A percentile compares a stretch with the other conserved stretches of the same genome.
Evolutionary conservation across 495 filamentous ascomycete species (phyloP).

Genomic region (Hypoxylon cercidicola): DNA sequence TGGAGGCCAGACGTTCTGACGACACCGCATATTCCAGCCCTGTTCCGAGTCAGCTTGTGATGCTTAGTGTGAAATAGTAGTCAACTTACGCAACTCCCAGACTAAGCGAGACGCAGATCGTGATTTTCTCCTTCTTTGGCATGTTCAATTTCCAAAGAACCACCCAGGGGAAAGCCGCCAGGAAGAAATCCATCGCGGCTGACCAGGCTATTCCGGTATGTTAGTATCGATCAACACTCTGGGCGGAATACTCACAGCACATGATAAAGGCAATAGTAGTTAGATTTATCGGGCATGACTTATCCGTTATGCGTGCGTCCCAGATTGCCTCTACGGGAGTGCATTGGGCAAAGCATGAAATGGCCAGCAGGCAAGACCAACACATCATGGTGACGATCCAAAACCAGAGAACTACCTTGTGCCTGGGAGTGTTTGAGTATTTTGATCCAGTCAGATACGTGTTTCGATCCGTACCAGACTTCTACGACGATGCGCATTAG

Average conservation of each 20-base stretch:
- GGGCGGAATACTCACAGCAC: conserved; percentile 17
- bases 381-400: conserved; percentile 30
- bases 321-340: conserved; percentile 20
- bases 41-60: conserved; percentile 1
- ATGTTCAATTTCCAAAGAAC: conserved; percentile 63
- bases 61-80: background rate
- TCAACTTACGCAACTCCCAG: conserved; percentile 58
- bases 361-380: conserved; percentile 17
- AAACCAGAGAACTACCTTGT: conserved; percentile 26
- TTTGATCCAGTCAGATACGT: too few species aligned
- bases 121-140: conserved; percentile 55
- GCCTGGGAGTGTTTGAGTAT: conserved; percentile 8
- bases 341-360: conserved; percentile 29
- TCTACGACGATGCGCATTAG: conserved; percentile 27
- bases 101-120: conserved; percentile 60
- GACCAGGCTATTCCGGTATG: conserved; percentile 21
- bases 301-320: conserved; percentile 13
- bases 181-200: conserved; percentile 56
- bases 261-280: conserved; percentile 18
- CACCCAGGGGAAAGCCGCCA: conserved; percentile 56
- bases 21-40: conserved; percentile 28
- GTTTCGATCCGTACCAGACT: conserved; percentile 4
- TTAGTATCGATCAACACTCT: background rate
- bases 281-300: conserved; percentile 17
- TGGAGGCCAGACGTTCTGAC: conserved; percentile 15